These are phyloP conservation scores for Meredithiella fracta DNA, from an alignment of 2,329 filamentous ascomycete species.

Conservation along the genomic window DNA sequence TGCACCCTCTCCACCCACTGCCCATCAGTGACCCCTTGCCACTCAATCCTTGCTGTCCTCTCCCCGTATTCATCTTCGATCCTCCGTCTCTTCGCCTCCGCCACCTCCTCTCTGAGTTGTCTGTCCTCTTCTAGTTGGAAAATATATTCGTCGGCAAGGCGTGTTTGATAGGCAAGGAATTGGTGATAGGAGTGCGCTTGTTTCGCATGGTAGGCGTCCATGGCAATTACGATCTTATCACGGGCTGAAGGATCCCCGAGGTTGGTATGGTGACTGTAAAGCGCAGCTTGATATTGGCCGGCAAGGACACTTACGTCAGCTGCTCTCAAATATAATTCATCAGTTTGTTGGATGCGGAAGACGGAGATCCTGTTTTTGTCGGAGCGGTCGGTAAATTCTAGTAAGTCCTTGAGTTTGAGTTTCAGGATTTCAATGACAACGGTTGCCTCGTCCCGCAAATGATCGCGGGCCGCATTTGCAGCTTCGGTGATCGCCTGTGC, in stretches of 20 bases:
- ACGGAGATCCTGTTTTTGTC: slow-evolving; percentile 17
- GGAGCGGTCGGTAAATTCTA: slow-evolving; percentile 17
- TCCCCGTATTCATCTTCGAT: slow-evolving; percentile 5
- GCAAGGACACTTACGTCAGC: slow-evolving; percentile 28
- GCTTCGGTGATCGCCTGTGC: slow-evolving; percentile 22
- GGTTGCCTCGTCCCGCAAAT: slow-evolving; percentile 17
- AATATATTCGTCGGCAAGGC: slow-evolving; percentile 24
- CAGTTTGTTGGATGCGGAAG: slow-evolving; percentile 21
- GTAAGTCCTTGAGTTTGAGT: slow-evolving; percentile 20
- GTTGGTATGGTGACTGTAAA: background rate
- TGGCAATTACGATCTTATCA: slow-evolving; percentile 21
- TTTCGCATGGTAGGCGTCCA: slow-evolving; percentile 1
- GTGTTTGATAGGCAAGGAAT: slow-evolving; percentile 27
- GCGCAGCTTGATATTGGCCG: slow-evolving; percentile 24
- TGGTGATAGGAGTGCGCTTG: slow-evolving; percentile 19
- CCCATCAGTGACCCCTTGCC: slow-evolving; percentile 8
- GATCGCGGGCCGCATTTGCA: slow-evolving; percentile 23
- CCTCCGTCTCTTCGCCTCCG: background rate
- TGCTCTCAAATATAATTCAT: slow-evolving; percentile 27
- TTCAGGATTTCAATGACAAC: slow-evolving; percentile 20
- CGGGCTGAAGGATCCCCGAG: slow-evolving; percentile 17
- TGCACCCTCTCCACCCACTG: slow-evolving; percentile 8
- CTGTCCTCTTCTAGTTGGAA: slow-evolving; percentile 19
- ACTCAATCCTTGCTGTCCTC: slow-evolving; percentile 14
- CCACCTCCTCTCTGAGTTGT: slow-evolving; percentile 16